These are phyloP conservation scores for Xanthoparmelia taractica DNA, from an alignment of 495 filamentous ascomycete genomes.

Conservation along the genomic window DNA sequence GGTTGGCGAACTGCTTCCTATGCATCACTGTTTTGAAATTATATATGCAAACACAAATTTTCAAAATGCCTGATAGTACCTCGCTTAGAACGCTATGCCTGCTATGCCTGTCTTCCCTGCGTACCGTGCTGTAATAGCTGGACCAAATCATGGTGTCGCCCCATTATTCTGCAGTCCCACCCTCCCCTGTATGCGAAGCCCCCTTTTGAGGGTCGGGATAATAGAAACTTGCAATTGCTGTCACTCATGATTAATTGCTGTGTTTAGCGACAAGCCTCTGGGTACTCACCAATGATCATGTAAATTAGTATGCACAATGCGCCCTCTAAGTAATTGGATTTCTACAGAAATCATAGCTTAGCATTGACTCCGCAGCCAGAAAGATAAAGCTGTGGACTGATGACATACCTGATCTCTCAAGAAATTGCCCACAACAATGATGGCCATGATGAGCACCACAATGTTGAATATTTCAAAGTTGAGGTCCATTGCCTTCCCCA, in stretches of 20 bases:
- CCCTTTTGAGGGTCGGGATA: slow-evolving; percentile 14
- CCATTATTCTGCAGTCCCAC: not conserved
- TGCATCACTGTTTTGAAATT: not conserved
- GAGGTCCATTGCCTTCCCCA: slow-evolving; percentile 61
- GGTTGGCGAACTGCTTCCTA: not conserved
- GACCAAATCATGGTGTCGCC: not conserved
- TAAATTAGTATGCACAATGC: slow-evolving; percentile 59
- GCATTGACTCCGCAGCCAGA: not conserved
- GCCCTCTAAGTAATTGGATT: slow-evolving; percentile 75
- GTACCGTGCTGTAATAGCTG: not conserved
- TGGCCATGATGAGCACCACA: slow-evolving; percentile 76
- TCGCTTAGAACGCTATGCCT: not conserved
- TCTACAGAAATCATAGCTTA: slow-evolving; percentile 24
- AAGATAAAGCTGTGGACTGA: not conserved
- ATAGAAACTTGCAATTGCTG: slow-evolving; percentile 23
- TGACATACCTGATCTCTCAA: slow-evolving; percentile 51
- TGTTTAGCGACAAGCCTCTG: not conserved
- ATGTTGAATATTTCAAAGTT: slow-evolving; percentile 87
- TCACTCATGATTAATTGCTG: not conserved
- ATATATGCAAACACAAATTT: not conserved
- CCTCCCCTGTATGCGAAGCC: slow-evolving; percentile 4
- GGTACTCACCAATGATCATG: slow-evolving; percentile 44
- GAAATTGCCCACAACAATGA: slow-evolving; percentile 79
- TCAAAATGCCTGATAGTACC: not conserved
- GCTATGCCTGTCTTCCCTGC: not conserved